Evolutionary conservation across 768 basidiomycete species (phyloP), one percentile per base, ranked within the genome.

Genomic region (Rubroboletus satanas): DNA sequence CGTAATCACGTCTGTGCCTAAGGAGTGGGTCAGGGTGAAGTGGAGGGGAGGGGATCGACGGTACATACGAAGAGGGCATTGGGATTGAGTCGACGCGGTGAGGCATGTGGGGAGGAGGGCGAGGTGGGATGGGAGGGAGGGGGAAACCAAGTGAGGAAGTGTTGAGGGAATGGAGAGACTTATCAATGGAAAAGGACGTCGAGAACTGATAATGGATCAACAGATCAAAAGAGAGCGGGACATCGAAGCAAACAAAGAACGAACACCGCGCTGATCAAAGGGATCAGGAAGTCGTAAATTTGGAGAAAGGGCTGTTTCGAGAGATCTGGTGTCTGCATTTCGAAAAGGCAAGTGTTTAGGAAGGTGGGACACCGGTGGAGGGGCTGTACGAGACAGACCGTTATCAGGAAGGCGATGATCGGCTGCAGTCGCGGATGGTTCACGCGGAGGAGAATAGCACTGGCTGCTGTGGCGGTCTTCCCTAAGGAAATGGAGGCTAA

Each of bases 71-170:
- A 57, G 72, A 61, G 57, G 68, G 60, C 57, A 70, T 62, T 23
- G 66, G 52, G 44, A 71, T 61, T 44, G 74, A 61, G 53, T 78
- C 76, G 55, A 83, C 78, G 31, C 81, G 77, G 64, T 77, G 79
- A 44, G 82, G 80, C 81, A 82, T 83, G 56, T 72, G 60, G 17
- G 58, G 39, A 31, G 56, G 45, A 45, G 58, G 58, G 53, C 55
- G 62, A 37, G 59, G 31, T 12, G 43, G 46, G 52, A 55, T 55
- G 57, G 57, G 44, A 21, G 14, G 62, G 47, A 58, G 55, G 49
- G 63, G 49, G 41, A 62, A 47, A 36, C 59, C 54, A 17, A 60
- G 54, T 45, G 67, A 62, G 62, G 68, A 56, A 42, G 54, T 62
- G 59, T 44, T 55, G 55, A 62, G 51, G 52, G 60, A 45, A 37